Conservation (phyloP, 2,329 filamentous ascomycete genomes). For the Fusarium caatingaense region DNA sequence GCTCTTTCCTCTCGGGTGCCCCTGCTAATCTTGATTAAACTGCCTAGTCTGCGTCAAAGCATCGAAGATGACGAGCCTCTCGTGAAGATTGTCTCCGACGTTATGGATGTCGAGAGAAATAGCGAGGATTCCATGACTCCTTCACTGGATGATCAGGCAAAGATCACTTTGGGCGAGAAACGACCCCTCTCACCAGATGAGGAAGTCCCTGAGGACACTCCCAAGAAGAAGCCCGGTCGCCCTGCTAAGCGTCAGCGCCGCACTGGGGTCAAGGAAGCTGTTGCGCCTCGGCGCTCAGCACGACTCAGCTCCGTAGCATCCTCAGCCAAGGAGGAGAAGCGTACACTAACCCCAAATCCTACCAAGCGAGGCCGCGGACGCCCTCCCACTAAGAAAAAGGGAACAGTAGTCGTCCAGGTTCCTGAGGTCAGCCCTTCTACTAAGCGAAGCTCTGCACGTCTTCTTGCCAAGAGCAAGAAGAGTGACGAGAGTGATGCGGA, state of each 20-base stretch:
- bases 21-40: slow-evolving; percentile 1
- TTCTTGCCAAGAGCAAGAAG: slow-evolving; percentile 21
- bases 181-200: slow-evolving; percentile 3
- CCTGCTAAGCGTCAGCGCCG: slow-evolving; percentile 27
- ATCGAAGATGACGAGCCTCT: slow-evolving; percentile 20
- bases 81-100: slow-evolving; percentile 16
- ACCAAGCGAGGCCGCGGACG: slow-evolving; percentile 27
- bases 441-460: slow-evolving; percentile 12
- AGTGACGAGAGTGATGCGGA: slow-evolving; percentile 13
- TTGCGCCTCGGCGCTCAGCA: slow-evolving; percentile 24
- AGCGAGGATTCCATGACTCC: slow-evolving; percentile 1
- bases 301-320: slow-evolving; percentile 12
- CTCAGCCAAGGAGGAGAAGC: background rate
- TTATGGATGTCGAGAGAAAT: slow-evolving; percentile 15
- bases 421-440: background rate
- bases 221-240: background rate
- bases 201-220: background rate
- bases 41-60: slow-evolving; percentile 18
- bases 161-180: background rate
- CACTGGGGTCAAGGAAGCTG: background rate
- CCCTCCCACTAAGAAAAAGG: slow-evolving; percentile 23
- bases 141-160: background rate
- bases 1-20: accelerated
- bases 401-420: background rate
- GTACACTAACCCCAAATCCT: background rate